Evolutionary conservation across 75 land plant species (phyloP).

Genomic region (Sequoia sempervirens): DNA sequence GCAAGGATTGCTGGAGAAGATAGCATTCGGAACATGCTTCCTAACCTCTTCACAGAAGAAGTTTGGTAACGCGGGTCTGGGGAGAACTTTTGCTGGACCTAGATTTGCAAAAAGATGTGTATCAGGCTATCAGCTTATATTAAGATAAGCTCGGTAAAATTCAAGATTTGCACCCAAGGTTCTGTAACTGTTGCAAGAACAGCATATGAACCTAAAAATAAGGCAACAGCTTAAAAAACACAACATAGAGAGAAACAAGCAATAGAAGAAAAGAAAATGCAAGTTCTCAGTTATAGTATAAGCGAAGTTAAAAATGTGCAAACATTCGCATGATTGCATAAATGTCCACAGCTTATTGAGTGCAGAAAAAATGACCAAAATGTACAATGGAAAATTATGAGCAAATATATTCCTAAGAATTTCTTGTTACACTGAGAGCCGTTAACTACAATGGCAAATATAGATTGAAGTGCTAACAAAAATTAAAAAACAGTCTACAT

Average conservation of each 20-base stretch:
- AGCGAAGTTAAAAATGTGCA: neutral
- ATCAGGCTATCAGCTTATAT: too few species aligned
- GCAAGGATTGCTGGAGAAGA: conserved; percentile 95
- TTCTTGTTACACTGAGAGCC: neutral
- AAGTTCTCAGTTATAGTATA: conserved; percentile 3
- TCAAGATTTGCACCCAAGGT: neutral
- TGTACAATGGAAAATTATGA: neutral
- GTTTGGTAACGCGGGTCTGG: conserved; percentile 81
- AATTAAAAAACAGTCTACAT: too few species aligned
- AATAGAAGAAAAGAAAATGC: neutral
- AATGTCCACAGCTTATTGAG: neutral
- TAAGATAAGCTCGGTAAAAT: too few species aligned
- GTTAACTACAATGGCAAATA: too few species aligned
- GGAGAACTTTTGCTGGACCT: conserved; percentile 92
- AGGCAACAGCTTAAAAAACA: neutral
- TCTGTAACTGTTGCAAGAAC: neutral
- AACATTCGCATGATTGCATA: neutral
- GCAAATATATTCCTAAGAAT: neutral
- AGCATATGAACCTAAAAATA: neutral
- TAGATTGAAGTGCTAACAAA: too few species aligned
- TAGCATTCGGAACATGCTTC: conserved; percentile 80
- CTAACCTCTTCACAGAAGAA: conserved; percentile 80
- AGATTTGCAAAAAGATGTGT: conserved; percentile 2
- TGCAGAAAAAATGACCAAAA: neutral
- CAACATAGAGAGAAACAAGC: neutral